These are phyloP conservation scores for Citrus australasica DNA, from an alignment of 345 rosid genomes.

Conservation along the genomic window DNA sequence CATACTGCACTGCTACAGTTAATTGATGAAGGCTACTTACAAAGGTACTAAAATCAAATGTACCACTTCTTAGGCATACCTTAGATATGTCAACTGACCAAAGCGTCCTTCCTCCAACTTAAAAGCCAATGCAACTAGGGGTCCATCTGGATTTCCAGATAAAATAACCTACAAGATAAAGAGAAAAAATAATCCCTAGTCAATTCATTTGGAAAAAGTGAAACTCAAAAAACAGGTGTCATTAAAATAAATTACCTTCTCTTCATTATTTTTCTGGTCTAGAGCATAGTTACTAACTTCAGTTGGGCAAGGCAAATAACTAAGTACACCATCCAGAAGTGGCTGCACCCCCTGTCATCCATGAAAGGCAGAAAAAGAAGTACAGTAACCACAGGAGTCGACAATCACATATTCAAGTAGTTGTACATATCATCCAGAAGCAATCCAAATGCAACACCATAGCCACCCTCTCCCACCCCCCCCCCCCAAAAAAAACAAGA, in stretches of 20 bases:
- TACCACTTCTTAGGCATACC: conserved; percentile 35
- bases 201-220: not conserved
- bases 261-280: conserved; percentile 86
- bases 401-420: not conserved
- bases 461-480: not conserved
- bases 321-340: conserved; percentile 82
- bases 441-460: not conserved
- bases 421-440: not conserved
- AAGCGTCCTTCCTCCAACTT: conserved; percentile 97
- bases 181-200: conserved; percentile 6
- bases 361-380: conserved; percentile 9
- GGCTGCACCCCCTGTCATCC: conserved; percentile 86
- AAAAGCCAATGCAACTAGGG: conserved; percentile 95
- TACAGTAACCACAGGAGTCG: not conserved
- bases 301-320: conserved; percentile 82
- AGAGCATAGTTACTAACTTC: conserved; percentile 94
- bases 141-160: conserved; percentile 90
- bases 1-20: not conserved
- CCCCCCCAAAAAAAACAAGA: too few species aligned
- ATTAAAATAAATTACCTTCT: conserved; percentile 50
- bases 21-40: not conserved
- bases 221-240: conserved; percentile 2
- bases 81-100: conserved; percentile 88
- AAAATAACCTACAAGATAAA: conserved; percentile 53
- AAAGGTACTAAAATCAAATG: not conserved